Evolutionary conservation across 257 asterid species (phyloP).

Genomic region (Nicotiana undulata): DNA sequence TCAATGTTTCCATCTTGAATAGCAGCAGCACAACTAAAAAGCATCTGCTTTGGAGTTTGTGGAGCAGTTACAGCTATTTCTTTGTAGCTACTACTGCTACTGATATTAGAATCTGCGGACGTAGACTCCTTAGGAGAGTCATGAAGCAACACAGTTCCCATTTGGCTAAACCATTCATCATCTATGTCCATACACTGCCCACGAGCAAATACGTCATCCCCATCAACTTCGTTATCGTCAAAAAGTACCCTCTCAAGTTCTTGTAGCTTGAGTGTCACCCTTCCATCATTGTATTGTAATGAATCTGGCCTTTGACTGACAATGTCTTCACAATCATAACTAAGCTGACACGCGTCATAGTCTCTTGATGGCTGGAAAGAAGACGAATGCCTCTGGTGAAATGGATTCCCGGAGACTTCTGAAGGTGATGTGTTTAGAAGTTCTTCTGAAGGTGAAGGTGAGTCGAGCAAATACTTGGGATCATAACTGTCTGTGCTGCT

Average conservation of each 20-base stretch:
- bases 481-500: conserved; percentile 47
- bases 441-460: conserved; percentile 65
- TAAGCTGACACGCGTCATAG: conserved; percentile 15
- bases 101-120: conserved; percentile 46
- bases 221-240: conserved; percentile 35
- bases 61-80: conserved; percentile 27
- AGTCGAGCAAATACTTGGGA: conserved; percentile 43
- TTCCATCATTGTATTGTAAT: conserved; percentile 41
- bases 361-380: conserved; percentile 23
- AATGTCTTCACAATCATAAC: conserved; percentile 30
- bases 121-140: conserved; percentile 78
- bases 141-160: conserved; percentile 17
- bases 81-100: conserved; percentile 38
- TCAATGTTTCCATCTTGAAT: conserved; percentile 45
- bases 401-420: conserved; percentile 26
- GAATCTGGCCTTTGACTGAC: conserved; percentile 33
- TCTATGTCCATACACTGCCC: conserved; percentile 46
- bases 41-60: conserved; percentile 52
- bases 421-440: conserved; percentile 22
- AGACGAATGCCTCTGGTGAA: conserved; percentile 23
- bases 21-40: conserved; percentile 65
- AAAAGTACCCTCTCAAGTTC: conserved; percentile 85
- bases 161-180: conserved; percentile 28
- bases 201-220: conserved; percentile 3
- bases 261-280: conserved; percentile 60